Evolutionary conservation across 2,329 filamentous ascomycete genomes (phyloP), one percentile per base, ranked within the genome.

Genomic region (Myriosclerotinia scirpicola): DNA sequence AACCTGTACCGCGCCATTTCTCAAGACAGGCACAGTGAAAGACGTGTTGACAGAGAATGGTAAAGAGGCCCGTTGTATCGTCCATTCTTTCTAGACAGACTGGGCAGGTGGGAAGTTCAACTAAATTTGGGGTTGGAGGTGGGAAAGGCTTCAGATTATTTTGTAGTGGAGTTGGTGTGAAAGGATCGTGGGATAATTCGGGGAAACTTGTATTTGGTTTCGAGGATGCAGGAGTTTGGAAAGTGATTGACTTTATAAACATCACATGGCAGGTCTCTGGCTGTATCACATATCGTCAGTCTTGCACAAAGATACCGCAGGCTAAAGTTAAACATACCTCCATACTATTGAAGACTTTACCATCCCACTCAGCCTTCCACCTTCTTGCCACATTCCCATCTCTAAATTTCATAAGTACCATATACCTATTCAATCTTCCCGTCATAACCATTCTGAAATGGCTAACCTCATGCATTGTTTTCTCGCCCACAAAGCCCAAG

Each of bases 31-130:
- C 93, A 76, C 95, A 98, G 77, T 99, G 95, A 76, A 99, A 99
- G 62, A 98, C 92, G 74, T 99, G 95, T 75, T 98, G 94, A 76
- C 95, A 99, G 40, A 96, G 89, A 52, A 98, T 98, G 0, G 95
- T 99, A 76, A 99, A 86, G 2, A 99, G 82, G 0, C 95, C 95
- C 0, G 93, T 96, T 0, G 93, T 97, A 77, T 98, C 94, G 75
- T 99, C 95, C 95, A 99, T 99, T 58, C 94, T 89, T 77, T 99
- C 95, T 6, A 99, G 84, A 72, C 95, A 99, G 12, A 99, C 95
- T 0, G 95, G 93, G 71, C 95, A 99, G 1, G 95, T 98, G 2
- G 95, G 95, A 15, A 99, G 81, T 79, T 99, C 95, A 64, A 97
- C 85, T 1, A 98, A 83, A 60, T 91, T 90, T 1, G 93, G 91